These are phyloP conservation scores for Canna indica DNA, from an alignment of 176 grass and related monocot species.

Conservation along the genomic window DNA sequence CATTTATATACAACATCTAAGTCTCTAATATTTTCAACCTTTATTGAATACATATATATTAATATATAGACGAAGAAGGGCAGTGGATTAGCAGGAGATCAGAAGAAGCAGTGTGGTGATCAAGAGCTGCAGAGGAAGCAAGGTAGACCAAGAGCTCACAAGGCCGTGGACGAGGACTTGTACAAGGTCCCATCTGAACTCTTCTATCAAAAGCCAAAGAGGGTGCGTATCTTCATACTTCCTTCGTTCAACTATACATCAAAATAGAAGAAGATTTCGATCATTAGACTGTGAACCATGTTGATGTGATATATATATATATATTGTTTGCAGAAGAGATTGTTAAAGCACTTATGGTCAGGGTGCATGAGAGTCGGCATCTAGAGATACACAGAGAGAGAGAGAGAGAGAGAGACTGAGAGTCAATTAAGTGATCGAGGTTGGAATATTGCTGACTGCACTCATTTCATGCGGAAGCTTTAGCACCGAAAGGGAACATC, in stretches of 20 bases:
- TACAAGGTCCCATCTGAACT: slow-evolving; percentile 6
- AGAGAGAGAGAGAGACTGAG: too few relatives aligned
- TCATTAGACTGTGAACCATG: too few relatives aligned
- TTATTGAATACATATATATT: too few relatives aligned
- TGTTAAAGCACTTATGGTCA: background rate
- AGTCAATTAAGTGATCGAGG: too few relatives aligned
- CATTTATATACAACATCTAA: background rate
- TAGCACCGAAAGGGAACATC: too few relatives aligned
- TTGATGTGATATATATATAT: too few relatives aligned
- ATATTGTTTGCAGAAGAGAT: background rate
- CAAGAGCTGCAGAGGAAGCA: slow-evolving; percentile 7
- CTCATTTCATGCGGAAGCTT: too few relatives aligned
- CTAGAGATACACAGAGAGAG: too few relatives aligned
- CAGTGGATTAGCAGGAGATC: background rate
- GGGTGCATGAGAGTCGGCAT: background rate
- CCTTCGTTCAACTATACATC: too few relatives aligned
- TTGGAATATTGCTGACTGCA: too few relatives aligned
- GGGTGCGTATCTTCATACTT: background rate
- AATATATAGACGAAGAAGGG: background rate
- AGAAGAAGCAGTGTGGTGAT: background rate
- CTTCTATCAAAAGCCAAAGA: background rate
- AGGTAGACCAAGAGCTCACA: background rate
- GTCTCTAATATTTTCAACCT: background rate
- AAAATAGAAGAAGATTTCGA: too few relatives aligned
- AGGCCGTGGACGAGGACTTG: slow-evolving; percentile 2